Evolutionary conservation across 2,329 filamentous ascomycete genomes (phyloP).

Genomic region (Exserohilum rostratum): DNA sequence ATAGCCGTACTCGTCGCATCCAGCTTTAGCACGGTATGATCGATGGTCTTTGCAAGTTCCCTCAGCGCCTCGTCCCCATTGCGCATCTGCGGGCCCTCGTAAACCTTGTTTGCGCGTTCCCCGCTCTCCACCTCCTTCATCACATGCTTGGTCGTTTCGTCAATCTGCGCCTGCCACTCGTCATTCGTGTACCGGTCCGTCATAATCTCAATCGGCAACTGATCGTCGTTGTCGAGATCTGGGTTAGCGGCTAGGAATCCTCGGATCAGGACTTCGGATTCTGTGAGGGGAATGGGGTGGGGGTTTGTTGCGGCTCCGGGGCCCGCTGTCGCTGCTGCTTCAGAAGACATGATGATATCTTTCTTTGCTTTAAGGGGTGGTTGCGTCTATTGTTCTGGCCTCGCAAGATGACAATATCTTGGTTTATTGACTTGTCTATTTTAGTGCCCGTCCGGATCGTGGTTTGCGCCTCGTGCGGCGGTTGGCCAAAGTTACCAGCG

Average conservation of each 20-base stretch:
- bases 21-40: slow-evolving; percentile 59
- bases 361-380: slow-evolving; percentile 3
- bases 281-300: slow-evolving; percentile 35
- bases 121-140: slow-evolving; percentile 35
- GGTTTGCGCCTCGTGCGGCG: not conserved
- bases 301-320: slow-evolving; percentile 17
- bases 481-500: slow-evolving; percentile 7
- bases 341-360: slow-evolving; percentile 15
- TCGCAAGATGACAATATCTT: slow-evolving; percentile 1
- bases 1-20: slow-evolving; percentile 57
- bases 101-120: slow-evolving; percentile 35
- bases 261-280: slow-evolving; percentile 42
- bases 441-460: slow-evolving; percentile 6
- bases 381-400: not conserved
- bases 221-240: slow-evolving; percentile 32
- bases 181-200: slow-evolving; percentile 53
- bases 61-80: slow-evolving; percentile 35
- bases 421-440: slow-evolving; percentile 8
- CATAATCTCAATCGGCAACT: slow-evolving; percentile 41
- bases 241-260: slow-evolving; percentile 44
- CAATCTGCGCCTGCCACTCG: slow-evolving; percentile 53
- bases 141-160: slow-evolving; percentile 41
- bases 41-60: slow-evolving; percentile 49
- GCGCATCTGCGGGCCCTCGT: slow-evolving; percentile 34
- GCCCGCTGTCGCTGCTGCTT: slow-evolving; percentile 10